Percentiles rank a stretch among this genome's conserved stretches.
These are phyloP conservation scores for Vigna trinervia DNA, from an alignment of 306 rosid genomes.

Conservation along the genomic window DNA sequence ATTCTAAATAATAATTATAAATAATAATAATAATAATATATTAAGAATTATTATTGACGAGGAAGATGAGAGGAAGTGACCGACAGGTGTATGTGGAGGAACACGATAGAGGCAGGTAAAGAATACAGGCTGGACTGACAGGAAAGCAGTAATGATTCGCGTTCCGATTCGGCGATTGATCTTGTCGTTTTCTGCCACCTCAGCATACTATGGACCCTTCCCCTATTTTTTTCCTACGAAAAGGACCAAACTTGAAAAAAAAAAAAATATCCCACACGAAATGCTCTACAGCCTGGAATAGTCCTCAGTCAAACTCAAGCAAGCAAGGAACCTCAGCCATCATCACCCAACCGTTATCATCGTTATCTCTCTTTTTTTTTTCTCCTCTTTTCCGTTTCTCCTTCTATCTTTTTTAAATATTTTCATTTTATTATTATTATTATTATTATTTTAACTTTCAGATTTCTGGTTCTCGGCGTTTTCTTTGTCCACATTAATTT, in stretches of 20 bases:
- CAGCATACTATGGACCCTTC: slow-evolving; percentile 43
- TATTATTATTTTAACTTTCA: neutral
- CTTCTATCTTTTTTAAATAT: slow-evolving; percentile 1
- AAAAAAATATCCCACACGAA: slow-evolving; percentile 45
- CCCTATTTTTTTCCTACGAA: slow-evolving; percentile 7
- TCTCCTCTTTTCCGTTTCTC: neutral
- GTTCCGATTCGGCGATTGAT: slow-evolving; percentile 72
- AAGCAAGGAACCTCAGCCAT: slow-evolving; percentile 46
- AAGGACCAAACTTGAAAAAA: slow-evolving; percentile 32
- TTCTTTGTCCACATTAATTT: slow-evolving; percentile 39
- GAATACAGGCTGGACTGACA: slow-evolving; percentile 78
- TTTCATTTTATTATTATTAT: neutral
- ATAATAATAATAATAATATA: neutral
- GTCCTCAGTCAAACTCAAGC: slow-evolving; percentile 62
- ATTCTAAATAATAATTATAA: neutral
- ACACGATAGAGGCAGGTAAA: slow-evolving; percentile 61
- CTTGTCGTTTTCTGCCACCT: slow-evolving; percentile 75
- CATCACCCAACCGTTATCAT: slow-evolving; percentile 70
- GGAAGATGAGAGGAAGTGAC: slow-evolving; percentile 47
- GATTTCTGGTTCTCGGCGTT: slow-evolving; percentile 35
- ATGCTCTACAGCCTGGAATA: slow-evolving; percentile 75
- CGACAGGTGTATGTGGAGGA: slow-evolving; percentile 50
- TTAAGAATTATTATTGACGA: neutral
- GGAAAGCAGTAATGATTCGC: slow-evolving; percentile 70
- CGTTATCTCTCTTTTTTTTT: slow-evolving; percentile 61